These are phyloP conservation scores for Coleophoma cylindrospora DNA, from an alignment of 2,329 filamentous ascomycete species.

Conservation along the genomic window DNA sequence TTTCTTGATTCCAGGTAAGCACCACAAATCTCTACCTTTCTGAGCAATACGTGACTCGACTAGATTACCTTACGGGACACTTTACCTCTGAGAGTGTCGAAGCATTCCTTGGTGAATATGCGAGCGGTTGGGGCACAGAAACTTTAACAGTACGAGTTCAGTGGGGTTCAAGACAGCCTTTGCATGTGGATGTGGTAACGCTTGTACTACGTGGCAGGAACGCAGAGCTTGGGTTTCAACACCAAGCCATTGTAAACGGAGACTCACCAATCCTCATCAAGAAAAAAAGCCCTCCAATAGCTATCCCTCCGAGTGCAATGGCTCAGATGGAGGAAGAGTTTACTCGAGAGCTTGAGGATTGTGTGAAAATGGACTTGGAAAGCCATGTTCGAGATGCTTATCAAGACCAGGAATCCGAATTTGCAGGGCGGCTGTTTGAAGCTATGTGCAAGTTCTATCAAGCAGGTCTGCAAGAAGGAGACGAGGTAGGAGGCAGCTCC, in stretches of 20 bases:
- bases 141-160: conserved; percentile 15
- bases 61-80: conserved; percentile 21
- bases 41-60: neutral
- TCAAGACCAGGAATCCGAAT: conserved; percentile 16
- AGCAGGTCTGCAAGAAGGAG: conserved; percentile 11
- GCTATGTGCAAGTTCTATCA: conserved; percentile 17
- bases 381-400: conserved; percentile 19
- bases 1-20: conserved; percentile 23
- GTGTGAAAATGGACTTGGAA: conserved; percentile 17
- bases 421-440: conserved; percentile 18
- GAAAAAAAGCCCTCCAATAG: conserved; percentile 22
- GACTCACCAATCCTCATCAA: conserved; percentile 11
- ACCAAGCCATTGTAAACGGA: conserved; percentile 13
- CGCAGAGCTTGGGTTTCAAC: conserved; percentile 17
- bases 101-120: conserved; percentile 18
- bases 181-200: conserved; percentile 20
- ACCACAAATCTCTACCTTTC: neutral
- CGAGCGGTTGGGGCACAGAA: conserved; percentile 19
- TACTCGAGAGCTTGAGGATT: conserved; percentile 17
- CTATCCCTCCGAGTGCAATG: conserved; percentile 20
- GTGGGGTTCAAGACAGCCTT: conserved; percentile 20
- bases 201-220: conserved; percentile 14
- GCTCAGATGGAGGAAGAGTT: conserved; percentile 22
- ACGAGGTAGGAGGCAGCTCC: conserved; percentile 15
- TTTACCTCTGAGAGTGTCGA: conserved; percentile 22